These are phyloP conservation scores for Teratosphaeria gauchensis DNA, from an alignment of 2,329 filamentous ascomycete species.

Conservation along the genomic window DNA sequence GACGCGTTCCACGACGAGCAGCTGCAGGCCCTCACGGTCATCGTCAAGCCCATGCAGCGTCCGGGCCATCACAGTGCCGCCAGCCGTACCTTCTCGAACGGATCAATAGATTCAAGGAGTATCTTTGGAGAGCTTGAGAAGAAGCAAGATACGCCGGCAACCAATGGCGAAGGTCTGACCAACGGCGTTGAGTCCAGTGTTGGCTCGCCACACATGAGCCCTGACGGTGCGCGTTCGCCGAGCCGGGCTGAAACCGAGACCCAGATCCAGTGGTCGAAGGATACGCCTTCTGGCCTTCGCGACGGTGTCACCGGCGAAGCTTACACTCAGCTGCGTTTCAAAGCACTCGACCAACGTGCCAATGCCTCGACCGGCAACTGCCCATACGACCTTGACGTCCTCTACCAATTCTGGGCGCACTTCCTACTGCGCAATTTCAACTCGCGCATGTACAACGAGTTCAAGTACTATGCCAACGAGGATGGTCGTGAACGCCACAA, in stretches of 20 bases:
- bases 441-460: slow-evolving; percentile 64
- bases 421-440: slow-evolving; percentile 68
- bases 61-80: slow-evolving; percentile 29
- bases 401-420: slow-evolving; percentile 68
- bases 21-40: slow-evolving; percentile 42
- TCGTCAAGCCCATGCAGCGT: slow-evolving; percentile 32
- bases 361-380: slow-evolving; percentile 34
- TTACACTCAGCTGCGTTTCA: slow-evolving; percentile 39
- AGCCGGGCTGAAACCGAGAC: slow-evolving; percentile 13
- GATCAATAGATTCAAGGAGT: slow-evolving; percentile 45
- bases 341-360: slow-evolving; percentile 41
- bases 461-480: slow-evolving; percentile 56
- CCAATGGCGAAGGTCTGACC: slow-evolving; percentile 25
- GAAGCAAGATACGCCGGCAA: slow-evolving; percentile 27
- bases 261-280: slow-evolving; percentile 43
- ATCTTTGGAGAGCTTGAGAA: slow-evolving; percentile 39
- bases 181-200: slow-evolving; percentile 15
- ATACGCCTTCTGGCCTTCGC: slow-evolving; percentile 34
- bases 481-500: slow-evolving; percentile 47
- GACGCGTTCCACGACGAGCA: slow-evolving; percentile 46
- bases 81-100: slow-evolving; percentile 46
- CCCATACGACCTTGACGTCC: slow-evolving; percentile 51
- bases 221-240: not conserved
- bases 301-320: slow-evolving; percentile 38
- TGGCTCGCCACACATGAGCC: slow-evolving; percentile 1